A percentile compares a stretch with the other conserved stretches of the same genome.
phyloP scores from a whole-genome alignment of 2,329 filamentous ascomycete species.

The Penicillium sp. region DNA sequence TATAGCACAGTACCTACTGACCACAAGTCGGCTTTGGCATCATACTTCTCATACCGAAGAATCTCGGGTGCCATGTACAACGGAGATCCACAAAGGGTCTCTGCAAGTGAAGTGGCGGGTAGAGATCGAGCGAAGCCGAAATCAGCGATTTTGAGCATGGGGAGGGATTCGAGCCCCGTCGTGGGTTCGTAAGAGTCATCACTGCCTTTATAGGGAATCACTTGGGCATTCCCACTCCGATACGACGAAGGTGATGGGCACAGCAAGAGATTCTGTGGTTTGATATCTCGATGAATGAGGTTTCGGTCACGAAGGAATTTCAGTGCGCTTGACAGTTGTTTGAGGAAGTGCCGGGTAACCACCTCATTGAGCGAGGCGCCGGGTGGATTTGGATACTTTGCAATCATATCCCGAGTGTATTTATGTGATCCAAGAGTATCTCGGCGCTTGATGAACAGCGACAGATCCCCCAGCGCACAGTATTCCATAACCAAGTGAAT shows the following conservation, averaged over 20 bases:
- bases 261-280: conserved; percentile 91
- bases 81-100: conserved; percentile 94
- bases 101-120: conserved; percentile 85
- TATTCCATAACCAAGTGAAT: conserved; percentile 99
- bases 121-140: conserved; percentile 97
- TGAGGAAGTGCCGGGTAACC: conserved; percentile 91
- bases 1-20: conserved; percentile 94
- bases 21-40: conserved; percentile 95
- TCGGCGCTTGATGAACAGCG: conserved; percentile 93
- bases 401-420: conserved; percentile 83
- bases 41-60: conserved; percentile 93
- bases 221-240: conserved; percentile 59
- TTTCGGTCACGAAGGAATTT: conserved; percentile 82
- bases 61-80: conserved; percentile 99
- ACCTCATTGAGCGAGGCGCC: conserved; percentile 92
- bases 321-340: conserved; percentile 89
- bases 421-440: conserved; percentile 76
- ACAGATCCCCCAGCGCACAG: conserved; percentile 91
- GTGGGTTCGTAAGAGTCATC: conserved; percentile 78
- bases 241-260: conserved; percentile 76
- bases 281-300: conserved; percentile 94
- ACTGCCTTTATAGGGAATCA: conserved; percentile 73
- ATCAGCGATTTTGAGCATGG: conserved; percentile 96
- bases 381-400: conserved; percentile 82
- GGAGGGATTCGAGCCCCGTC: conserved; percentile 77